A percentile compares a stretch with the other conserved stretches of the same genome.
Evolutionary conservation across 2,329 filamentous ascomycete genomes (phyloP).

Genomic region (Arthrobotrys pseudoclavata): DNA sequence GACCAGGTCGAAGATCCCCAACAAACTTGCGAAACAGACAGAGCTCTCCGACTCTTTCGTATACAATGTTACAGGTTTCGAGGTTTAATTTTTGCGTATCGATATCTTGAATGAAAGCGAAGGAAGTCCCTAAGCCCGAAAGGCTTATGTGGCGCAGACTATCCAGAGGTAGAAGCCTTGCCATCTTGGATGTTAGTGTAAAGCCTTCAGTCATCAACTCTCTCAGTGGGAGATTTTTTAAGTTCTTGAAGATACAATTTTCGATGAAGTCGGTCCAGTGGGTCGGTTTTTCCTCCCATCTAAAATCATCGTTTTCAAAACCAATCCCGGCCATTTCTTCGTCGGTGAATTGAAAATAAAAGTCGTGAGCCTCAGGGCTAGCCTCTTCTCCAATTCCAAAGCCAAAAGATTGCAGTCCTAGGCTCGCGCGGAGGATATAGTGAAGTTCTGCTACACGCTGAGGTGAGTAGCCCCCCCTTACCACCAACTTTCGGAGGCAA

Average conservation of each 20-base stretch:
- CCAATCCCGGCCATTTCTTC: neutral
- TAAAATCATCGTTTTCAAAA: neutral
- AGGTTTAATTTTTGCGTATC: neutral
- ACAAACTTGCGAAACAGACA: neutral
- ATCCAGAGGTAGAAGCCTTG: neutral
- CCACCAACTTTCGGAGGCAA: neutral
- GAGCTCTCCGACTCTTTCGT: neutral
- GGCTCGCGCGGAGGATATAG: conserved; percentile 4
- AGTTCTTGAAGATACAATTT: conserved; percentile 21
- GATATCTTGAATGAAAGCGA: neutral
- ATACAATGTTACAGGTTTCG: conserved; percentile 3
- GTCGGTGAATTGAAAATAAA: neutral
- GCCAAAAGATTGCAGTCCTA: neutral
- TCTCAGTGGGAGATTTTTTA: conserved; percentile 7
- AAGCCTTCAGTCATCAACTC: neutral
- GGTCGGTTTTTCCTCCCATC: neutral
- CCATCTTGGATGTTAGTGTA: neutral
- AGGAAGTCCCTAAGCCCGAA: neutral
- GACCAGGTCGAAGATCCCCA: conserved; percentile 6
- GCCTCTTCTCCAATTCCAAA: neutral
- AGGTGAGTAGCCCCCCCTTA: neutral
- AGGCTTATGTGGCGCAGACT: conserved; percentile 2
- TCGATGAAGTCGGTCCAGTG: conserved; percentile 1
- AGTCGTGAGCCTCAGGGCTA: neutral
- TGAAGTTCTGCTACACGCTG: conserved; percentile 6